Conservation (phyloP, 2,329 filamentous ascomycete species). For the Westerdykella sp. region DNA sequence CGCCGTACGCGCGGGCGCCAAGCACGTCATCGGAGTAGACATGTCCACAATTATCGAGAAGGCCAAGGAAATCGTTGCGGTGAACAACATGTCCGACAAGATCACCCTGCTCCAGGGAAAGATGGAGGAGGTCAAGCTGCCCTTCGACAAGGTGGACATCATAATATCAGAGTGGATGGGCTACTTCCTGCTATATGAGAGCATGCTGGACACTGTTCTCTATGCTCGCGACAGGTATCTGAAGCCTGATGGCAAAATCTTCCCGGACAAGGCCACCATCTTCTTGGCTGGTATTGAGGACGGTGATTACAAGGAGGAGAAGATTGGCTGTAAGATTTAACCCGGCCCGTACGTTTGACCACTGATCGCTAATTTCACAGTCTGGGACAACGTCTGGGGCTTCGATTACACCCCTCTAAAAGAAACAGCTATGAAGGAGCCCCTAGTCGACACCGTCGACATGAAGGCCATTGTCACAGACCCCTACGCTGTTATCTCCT, state of each 20-base stretch:
- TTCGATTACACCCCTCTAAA: conserved; percentile 96
- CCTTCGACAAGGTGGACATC: conserved; percentile 94
- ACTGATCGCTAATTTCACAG: conserved; percentile 43
- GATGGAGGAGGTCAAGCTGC: conserved; percentile 97
- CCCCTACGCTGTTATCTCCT: conserved; percentile 72
- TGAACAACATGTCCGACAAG: conserved; percentile 89
- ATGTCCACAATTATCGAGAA: conserved; percentile 99
- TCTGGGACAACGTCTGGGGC: conserved; percentile 99
- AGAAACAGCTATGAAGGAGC: conserved; percentile 86
- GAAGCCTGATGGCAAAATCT: conserved; percentile 80
- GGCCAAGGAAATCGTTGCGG: conserved; percentile 86
- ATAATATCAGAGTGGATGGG: conserved; percentile 99
- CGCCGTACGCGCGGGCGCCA: conserved; percentile 89
- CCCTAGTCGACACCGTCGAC: conserved; percentile 95
- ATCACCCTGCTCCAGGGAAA: conserved; percentile 98
- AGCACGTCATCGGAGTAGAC: conserved; percentile 97
- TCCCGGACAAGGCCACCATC: conserved; percentile 98
- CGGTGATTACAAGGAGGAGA: conserved; percentile 99
- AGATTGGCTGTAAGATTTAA: conserved; percentile 77
- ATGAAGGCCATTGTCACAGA: conserved; percentile 96
- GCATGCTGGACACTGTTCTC: conserved; percentile 96
- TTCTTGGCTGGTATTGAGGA: conserved; percentile 97
- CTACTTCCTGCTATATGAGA: conserved; percentile 97
- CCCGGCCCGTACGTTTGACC: neutral
- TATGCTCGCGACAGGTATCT: conserved; percentile 95